A percentile compares a stretch with the other conserved stretches of the same genome.
Evolutionary conservation across 2,329 filamentous ascomycete genomes (phyloP).

Genomic region (Ambrosiella beaveri): DNA sequence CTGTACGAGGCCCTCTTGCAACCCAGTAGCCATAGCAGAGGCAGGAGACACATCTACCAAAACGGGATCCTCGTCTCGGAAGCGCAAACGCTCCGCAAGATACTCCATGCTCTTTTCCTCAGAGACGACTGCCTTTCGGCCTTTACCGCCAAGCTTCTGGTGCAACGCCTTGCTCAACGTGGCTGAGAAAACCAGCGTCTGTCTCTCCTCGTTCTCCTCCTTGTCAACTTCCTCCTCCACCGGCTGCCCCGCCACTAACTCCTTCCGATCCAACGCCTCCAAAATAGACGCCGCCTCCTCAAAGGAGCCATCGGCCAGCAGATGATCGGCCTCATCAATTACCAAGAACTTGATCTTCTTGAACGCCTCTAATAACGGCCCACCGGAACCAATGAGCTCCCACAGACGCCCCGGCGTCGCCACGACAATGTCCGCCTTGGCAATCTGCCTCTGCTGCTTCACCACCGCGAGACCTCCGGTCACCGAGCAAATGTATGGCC

Average conservation of each 20-base stretch:
- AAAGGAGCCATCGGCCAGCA: conserved; percentile 86
- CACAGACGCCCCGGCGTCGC: conserved; percentile 84
- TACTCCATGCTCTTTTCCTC: conserved; percentile 82
- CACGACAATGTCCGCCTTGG: conserved; percentile 78
- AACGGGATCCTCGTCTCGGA: conserved; percentile 65
- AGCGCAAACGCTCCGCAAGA: conserved; percentile 49
- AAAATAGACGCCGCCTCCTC: conserved; percentile 86
- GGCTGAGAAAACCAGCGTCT: conserved; percentile 91
- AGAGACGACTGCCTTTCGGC: conserved; percentile 33
- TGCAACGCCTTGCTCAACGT: conserved; percentile 87
- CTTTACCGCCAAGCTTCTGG: conserved; percentile 72
- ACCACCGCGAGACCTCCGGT: conserved; percentile 88
- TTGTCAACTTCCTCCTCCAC: conserved; percentile 22
- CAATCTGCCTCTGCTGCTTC: conserved; percentile 77
- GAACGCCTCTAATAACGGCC: conserved; percentile 51
- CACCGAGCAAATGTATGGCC: conserved; percentile 65
- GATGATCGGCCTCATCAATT: conserved; percentile 81
- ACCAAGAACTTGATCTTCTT: conserved; percentile 66
- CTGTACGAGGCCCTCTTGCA: conserved; percentile 82
- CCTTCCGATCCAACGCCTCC: conserved; percentile 53
- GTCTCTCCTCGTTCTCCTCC: conserved; percentile 41
- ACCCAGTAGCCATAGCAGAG: conserved; percentile 68
- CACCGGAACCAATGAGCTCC: conserved; percentile 73
- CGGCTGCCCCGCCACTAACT: conserved; percentile 25
- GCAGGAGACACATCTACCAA: conserved; percentile 86